Percentiles rank a stretch among this genome's conserved stretches.
Conservation (phyloP, 768 basidiomycete species). For the Pulveroboletus sp. region DNA sequence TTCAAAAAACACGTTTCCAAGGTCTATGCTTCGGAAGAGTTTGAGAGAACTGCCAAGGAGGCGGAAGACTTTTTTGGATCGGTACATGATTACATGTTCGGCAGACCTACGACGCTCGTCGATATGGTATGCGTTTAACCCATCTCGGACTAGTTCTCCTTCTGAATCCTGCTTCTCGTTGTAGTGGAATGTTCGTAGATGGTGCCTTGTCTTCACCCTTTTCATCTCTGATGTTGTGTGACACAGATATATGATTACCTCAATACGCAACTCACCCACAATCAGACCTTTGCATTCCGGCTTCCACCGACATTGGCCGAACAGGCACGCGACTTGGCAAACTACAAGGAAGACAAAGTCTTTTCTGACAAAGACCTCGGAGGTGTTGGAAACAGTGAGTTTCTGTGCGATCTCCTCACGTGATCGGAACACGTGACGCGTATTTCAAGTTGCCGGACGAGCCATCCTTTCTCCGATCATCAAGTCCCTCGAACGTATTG, state of each 20-base stretch:
- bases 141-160: not conserved
- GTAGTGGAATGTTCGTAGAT: constrained; percentile 67
- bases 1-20: constrained; percentile 63
- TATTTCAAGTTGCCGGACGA: constrained; percentile 65
- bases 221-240: constrained; percentile 12
- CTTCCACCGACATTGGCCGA: constrained; percentile 69
- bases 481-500: constrained; percentile 67
- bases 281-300: constrained; percentile 73
- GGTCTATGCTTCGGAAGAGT: constrained; percentile 59
- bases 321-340: constrained; percentile 64
- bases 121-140: constrained; percentile 51
- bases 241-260: constrained; percentile 71
- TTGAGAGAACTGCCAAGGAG: constrained; percentile 52
- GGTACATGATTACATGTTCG: constrained; percentile 66
- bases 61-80: constrained; percentile 61
- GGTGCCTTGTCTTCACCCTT: not conserved
- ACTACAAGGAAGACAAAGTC: constrained; percentile 74
- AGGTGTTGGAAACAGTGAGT: constrained; percentile 74
- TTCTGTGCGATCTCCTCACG: not conserved
- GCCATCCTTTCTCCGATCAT: constrained; percentile 70
- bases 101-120: constrained; percentile 54
- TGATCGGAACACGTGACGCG: not conserved
- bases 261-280: constrained; percentile 72
- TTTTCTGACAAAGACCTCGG: constrained; percentile 59
- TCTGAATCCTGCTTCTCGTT: constrained; percentile 15